Evolutionary conservation across 495 filamentous ascomycete species (phyloP).

Genomic region (Penicillium tannophilum): DNA sequence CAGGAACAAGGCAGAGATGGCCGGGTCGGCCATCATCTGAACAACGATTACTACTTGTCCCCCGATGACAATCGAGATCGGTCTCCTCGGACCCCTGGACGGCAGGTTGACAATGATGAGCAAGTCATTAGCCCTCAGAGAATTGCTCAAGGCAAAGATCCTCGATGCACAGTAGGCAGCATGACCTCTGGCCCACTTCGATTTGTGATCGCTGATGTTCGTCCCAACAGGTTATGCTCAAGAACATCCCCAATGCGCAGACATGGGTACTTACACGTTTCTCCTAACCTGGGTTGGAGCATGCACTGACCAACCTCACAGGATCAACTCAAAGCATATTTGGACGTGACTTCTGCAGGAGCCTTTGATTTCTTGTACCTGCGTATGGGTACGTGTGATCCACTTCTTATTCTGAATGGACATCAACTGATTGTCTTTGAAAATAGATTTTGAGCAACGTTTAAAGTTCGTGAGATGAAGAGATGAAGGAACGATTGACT

Average conservation of each 20-base stretch:
- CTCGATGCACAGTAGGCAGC: constrained; percentile 70
- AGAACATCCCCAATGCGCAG: constrained; percentile 93
- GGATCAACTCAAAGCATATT: constrained; percentile 67
- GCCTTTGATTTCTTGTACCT: constrained; percentile 95
- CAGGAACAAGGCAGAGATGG: background rate
- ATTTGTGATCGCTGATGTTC: constrained; percentile 15
- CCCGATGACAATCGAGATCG: constrained; percentile 4
- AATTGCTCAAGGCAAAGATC: constrained; percentile 41
- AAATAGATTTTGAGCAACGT: constrained; percentile 75
- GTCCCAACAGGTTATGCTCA: constrained; percentile 77
- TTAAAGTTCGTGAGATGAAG: constrained; percentile 69
- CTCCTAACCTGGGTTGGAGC: background rate
- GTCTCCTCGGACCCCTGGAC: constrained; percentile 1
- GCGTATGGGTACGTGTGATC: constrained; percentile 65
- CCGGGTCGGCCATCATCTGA: background rate
- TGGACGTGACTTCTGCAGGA: constrained; percentile 76
- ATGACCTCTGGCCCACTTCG: constrained; percentile 10
- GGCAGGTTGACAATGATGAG: background rate
- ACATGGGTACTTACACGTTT: constrained; percentile 57
- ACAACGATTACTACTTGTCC: constrained; percentile 1
- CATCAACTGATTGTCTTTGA: constrained; percentile 8
- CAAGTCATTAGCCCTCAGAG: background rate
- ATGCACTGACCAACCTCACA: constrained; percentile 1
- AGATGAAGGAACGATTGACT: background rate
- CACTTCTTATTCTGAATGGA: background rate